A percentile compares a stretch with the other conserved stretches of the same genome.
Evolutionary conservation across 345 rosid genomes (phyloP).

Genomic region (Sisymbrium irio): DNA sequence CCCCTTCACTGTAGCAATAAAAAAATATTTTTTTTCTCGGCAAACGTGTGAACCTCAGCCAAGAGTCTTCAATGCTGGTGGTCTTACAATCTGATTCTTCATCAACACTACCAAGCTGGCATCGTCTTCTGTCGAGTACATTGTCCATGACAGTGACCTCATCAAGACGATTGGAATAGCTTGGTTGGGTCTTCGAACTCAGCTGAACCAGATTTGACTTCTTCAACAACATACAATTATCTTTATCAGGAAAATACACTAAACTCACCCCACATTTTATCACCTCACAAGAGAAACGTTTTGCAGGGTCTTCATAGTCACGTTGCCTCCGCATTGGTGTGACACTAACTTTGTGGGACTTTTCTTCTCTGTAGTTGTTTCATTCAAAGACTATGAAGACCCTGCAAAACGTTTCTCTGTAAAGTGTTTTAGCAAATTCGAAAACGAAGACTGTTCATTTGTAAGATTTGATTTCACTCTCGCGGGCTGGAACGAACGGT

Average conservation of each 20-base stretch:
- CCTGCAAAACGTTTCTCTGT: not conserved
- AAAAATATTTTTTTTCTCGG: no score
- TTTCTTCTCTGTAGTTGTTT: constrained; percentile 30
- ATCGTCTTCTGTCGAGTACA: constrained; percentile 15
- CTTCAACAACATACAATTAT: constrained; percentile 14
- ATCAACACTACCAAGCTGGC: constrained; percentile 6
- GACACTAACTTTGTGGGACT: constrained; percentile 34
- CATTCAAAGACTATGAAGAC: constrained; percentile 27
- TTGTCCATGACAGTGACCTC: constrained; percentile 8
- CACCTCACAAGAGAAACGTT: no score
- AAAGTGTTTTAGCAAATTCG: constrained; percentile 19
- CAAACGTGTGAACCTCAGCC: no score
- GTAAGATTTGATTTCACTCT: constrained; percentile 20
- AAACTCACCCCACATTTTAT: constrained; percentile 33
- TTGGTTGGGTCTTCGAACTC: constrained; percentile 1
- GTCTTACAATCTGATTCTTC: constrained; percentile 7
- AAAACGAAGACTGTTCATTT: constrained; percentile 25
- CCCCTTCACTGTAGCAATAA: no score
- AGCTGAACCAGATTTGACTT: constrained; percentile 19
- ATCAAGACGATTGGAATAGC: not conserved
- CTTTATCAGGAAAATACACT: constrained; percentile 30
- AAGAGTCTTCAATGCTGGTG: no score
- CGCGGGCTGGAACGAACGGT: constrained; percentile 25
- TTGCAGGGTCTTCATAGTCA: no score
- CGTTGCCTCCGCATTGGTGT: constrained; percentile 33